Percentiles rank a stretch among this genome's conserved stretches.
phyloP scores from a whole-genome alignment of 495 filamentous ascomycete genomes.

The Cryomyces minteri region DNA sequence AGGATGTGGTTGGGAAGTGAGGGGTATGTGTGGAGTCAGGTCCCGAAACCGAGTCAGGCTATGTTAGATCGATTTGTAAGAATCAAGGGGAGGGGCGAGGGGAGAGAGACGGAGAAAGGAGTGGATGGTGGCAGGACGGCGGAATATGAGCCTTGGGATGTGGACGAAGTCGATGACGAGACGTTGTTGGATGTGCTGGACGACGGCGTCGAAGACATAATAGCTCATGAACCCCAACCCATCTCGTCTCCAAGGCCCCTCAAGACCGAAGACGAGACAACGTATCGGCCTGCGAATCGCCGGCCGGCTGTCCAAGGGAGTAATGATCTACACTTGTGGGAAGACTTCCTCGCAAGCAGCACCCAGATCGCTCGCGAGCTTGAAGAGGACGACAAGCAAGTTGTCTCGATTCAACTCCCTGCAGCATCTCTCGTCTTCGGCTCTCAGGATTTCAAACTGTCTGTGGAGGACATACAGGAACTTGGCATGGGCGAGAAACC shows the following conservation, averaged over 20 bases:
- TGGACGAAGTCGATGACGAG: background rate
- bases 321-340: constrained; percentile 5
- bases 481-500: background rate
- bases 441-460: constrained; percentile 7
- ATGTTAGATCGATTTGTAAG: background rate
- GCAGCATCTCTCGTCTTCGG: constrained; percentile 1
- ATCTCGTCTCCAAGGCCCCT: background rate
- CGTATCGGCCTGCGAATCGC: background rate
- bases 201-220: background rate
- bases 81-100: background rate
- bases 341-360: constrained; percentile 16
- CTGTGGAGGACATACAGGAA: constrained; percentile 10
- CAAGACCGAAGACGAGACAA: background rate
- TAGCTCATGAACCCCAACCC: background rate
- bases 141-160: background rate
- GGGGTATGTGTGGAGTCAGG: background rate
- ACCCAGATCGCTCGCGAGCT: constrained; percentile 20
- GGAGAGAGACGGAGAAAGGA: background rate
- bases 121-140: background rate
- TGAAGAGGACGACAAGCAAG: background rate
- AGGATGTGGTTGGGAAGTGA: background rate
- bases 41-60: background rate
- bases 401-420: background rate
- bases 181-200: background rate
- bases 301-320: no score